phyloP scores from a whole-genome alignment of 2,329 filamentous ascomycete genomes.

The Sclerotinia nivalis region DNA sequence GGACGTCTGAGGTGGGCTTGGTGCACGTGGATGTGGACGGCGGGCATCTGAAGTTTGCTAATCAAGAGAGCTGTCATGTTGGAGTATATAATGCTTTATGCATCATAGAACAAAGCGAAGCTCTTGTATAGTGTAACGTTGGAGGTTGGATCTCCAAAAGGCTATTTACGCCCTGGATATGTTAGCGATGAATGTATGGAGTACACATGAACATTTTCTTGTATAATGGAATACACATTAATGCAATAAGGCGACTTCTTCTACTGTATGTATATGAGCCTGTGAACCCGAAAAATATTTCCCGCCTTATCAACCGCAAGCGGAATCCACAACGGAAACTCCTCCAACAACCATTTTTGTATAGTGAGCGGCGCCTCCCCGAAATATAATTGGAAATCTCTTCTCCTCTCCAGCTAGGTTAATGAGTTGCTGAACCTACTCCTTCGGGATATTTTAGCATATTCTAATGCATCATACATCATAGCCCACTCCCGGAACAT shows the following conservation, averaged over 20 bases:
- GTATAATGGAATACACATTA: not conserved
- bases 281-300: not conserved
- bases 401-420: not conserved
- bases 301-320: not conserved
- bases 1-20: slow-evolving; percentile 6
- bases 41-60: not conserved
- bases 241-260: not conserved
- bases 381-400: not conserved
- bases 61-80: not conserved
- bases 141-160: not conserved
- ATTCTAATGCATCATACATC: too few species aligned
- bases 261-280: not conserved
- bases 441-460: not conserved
- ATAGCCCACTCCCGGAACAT: not conserved
- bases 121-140: not conserved
- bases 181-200: not conserved
- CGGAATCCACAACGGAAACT: not conserved
- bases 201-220: not conserved
- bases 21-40: not conserved
- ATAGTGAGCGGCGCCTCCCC: not conserved
- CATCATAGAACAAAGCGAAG: not conserved
- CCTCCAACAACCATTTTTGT: not conserved
- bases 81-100: not conserved
- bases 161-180: not conserved
- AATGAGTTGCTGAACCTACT: too few species aligned